Percentiles rank a stretch among this genome's conserved stretches.
phyloP scores from a whole-genome alignment of 306 rosid species.

The Canavalia gladiata region DNA sequence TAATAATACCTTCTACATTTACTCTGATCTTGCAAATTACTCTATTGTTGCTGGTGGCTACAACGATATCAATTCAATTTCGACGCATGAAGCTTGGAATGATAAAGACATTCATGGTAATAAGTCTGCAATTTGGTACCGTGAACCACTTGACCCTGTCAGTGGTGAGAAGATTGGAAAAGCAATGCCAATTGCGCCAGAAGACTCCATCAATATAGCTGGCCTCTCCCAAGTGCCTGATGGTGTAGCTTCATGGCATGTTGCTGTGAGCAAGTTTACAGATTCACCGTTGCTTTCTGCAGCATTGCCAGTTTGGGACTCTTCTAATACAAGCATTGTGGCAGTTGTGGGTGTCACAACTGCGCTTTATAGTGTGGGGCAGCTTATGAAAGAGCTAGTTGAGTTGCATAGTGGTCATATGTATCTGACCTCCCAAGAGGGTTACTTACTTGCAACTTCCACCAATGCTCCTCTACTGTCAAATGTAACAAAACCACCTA shows the following conservation, averaged over 20 bases:
- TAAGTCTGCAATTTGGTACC: conserved; percentile 79
- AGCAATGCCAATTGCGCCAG: conserved; percentile 82
- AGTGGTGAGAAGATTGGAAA: conserved; percentile 91
- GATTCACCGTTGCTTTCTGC: conserved; percentile 97
- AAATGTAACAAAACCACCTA: conserved; percentile 68
- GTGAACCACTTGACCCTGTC: conserved; percentile 84
- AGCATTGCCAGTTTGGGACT: conserved; percentile 88
- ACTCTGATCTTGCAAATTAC: conserved; percentile 87
- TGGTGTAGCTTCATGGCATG: conserved; percentile 97
- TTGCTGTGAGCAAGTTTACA: conserved; percentile 86
- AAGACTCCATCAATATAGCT: conserved; percentile 83
- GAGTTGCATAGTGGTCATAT: conserved; percentile 90
- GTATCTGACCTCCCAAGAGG: conserved; percentile 90
- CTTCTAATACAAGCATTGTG: conserved; percentile 78
- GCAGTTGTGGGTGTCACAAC: conserved; percentile 98
- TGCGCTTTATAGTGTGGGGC: conserved; percentile 91
- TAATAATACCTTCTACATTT: conserved; percentile 83
- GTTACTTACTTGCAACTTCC: conserved; percentile 92
- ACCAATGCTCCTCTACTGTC: conserved; percentile 75
- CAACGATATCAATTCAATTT: conserved; percentile 45
- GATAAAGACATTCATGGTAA: conserved; percentile 64
- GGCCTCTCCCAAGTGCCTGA: conserved; percentile 91
- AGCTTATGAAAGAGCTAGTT: conserved; percentile 92
- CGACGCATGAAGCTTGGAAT: conserved; percentile 59
- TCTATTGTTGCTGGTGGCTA: conserved; percentile 57